Evolutionary conservation across 2,329 filamentous ascomycete species (phyloP).

Genomic region (Aspergillus piperis): DNA sequence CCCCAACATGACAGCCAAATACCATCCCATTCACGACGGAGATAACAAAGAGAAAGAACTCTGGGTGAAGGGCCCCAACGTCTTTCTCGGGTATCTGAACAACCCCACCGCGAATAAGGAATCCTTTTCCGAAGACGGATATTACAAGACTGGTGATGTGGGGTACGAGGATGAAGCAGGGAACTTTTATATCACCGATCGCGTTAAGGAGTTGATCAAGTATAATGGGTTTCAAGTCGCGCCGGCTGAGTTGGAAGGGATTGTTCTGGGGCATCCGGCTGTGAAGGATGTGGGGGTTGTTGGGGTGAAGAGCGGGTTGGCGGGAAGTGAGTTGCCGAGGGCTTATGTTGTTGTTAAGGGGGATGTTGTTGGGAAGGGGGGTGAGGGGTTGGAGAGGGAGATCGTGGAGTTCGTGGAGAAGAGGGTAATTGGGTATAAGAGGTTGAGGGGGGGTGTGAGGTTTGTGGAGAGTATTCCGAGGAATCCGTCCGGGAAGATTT

Average conservation of each 20-base stretch:
- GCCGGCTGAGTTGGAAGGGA: conserved; percentile 60
- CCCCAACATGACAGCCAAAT: conserved; percentile 22
- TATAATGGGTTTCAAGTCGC: conserved; percentile 67
- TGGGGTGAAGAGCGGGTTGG: conserved; percentile 55
- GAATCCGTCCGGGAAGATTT: conserved; percentile 37
- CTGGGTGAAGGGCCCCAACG: conserved; percentile 74
- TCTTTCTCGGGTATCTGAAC: conserved; percentile 75
- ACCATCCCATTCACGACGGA: conserved; percentile 8
- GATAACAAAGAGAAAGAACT: conserved; percentile 49
- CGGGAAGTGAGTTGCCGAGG: conserved; percentile 64
- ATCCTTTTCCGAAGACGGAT: conserved; percentile 69
- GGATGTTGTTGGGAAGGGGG: conserved; percentile 27
- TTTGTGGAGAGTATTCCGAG: conserved; percentile 37
- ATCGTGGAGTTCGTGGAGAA: conserved; percentile 27
- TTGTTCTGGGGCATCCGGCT: conserved; percentile 44
- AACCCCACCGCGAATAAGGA: conserved; percentile 67
- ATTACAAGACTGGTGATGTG: conserved; percentile 79
- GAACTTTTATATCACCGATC: conserved; percentile 80
- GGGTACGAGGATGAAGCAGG: conserved; percentile 69
- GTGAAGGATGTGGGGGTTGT: conserved; percentile 59
- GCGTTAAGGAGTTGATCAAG: conserved; percentile 61
- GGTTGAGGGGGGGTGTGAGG: conserved; percentile 34
- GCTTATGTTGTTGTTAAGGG: conserved; percentile 52
- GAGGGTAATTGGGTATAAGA: conserved; percentile 35
- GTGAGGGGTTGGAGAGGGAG: conserved; percentile 42